A percentile compares a stretch with the other conserved stretches of the same genome.
These are phyloP conservation scores for Phytophthora sansomeana DNA, from an alignment of 352 stramenopile species.

Conservation along the genomic window DNA sequence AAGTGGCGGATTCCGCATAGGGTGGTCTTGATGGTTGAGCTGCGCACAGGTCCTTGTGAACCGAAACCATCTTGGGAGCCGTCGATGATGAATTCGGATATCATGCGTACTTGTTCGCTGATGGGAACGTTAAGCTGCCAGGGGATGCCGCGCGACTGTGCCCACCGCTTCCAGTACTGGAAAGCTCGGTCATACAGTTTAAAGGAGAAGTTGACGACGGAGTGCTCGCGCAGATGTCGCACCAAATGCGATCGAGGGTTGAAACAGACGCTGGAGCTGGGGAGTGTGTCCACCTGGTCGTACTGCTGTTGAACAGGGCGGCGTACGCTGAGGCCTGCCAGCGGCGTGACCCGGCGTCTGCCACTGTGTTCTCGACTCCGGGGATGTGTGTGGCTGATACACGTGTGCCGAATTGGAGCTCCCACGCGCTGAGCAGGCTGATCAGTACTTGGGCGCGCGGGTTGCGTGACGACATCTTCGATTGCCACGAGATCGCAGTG, in stretches of 20 bases:
- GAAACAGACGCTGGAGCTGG: not conserved
- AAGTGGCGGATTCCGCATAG: not conserved
- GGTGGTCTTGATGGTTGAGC: not conserved
- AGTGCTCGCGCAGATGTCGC: constrained; percentile 5
- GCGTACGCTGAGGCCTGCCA: too few relatives aligned
- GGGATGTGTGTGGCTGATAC: constrained; percentile 13
- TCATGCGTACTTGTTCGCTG: not conserved
- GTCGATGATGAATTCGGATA: constrained; percentile 1
- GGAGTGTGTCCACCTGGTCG: not conserved
- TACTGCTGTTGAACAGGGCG: not conserved
- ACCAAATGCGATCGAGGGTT: not conserved
- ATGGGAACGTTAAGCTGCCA: too few relatives aligned
- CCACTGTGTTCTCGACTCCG: not conserved
- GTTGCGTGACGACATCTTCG: constrained; percentile 8
- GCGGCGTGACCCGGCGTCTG: not conserved
- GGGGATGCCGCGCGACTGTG: not conserved
- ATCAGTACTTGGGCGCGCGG: constrained; percentile 12
- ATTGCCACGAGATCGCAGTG: constrained; percentile 10
- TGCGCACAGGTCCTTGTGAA: not conserved
- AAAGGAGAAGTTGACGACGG: not conserved
- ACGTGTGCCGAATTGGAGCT: not conserved
- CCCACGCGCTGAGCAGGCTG: constrained; percentile 1
- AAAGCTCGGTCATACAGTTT: not conserved
- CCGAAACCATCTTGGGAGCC: not conserved
- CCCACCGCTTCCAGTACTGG: not conserved